These are phyloP conservation scores for Taphrina pruni DNA, from an alignment of 1,139 yeast genomes.

Conservation along the genomic window DNA sequence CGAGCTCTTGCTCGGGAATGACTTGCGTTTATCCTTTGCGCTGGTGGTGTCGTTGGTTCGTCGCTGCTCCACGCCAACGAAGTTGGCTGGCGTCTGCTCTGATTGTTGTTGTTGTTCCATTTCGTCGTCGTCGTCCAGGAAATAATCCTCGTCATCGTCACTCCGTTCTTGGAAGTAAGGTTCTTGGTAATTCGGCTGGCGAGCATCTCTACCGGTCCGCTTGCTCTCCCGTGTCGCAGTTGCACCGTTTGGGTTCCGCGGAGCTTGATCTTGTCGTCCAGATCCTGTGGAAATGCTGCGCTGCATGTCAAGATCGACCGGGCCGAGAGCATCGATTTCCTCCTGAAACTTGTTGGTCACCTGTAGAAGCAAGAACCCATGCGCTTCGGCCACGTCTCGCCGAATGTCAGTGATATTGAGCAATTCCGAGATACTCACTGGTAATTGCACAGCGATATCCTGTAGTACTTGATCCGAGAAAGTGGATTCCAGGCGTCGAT, in stretches of 20 bases:
- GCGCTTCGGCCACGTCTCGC: slow-evolving; percentile 12
- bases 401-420: slow-evolving; percentile 22
- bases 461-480: slow-evolving; percentile 40
- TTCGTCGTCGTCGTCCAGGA: slow-evolving; percentile 8
- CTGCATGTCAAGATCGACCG: slow-evolving; percentile 9
- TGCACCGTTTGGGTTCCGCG: neutral
- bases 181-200: slow-evolving; percentile 28
- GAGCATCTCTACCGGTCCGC: neutral
- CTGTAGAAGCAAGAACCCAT: slow-evolving; percentile 24
- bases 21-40: neutral
- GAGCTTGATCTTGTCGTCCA: neutral
- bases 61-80: neutral
- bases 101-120: neutral
- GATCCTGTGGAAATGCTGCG: neutral
- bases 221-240: neutral
- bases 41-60: neutral
- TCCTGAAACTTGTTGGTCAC: slow-evolving; percentile 36
- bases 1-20: slow-evolving; percentile 1
- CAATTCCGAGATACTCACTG: slow-evolving; percentile 28
- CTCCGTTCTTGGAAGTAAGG: slow-evolving; percentile 29
- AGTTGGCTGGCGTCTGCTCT: neutral
- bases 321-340: slow-evolving; percentile 38
- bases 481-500: slow-evolving; percentile 20
- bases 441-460: slow-evolving; percentile 35
- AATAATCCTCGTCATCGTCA: slow-evolving; percentile 33